Conservation (phyloP, 192 early-diverging fungal genomes). For the Coemansia sp. region DNA sequence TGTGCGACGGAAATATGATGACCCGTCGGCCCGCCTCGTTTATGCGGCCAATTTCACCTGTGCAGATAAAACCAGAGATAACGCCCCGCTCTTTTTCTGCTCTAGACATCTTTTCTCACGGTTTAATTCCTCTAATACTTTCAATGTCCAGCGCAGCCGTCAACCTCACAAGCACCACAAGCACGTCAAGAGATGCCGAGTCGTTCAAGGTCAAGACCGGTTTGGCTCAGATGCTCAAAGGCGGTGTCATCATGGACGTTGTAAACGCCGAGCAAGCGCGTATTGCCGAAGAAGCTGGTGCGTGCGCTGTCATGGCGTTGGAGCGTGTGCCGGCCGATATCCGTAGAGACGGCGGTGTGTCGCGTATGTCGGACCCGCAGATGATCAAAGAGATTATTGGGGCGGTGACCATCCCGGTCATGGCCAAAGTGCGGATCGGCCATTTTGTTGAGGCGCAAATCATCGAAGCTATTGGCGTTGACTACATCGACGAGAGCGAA, state of each 20-base stretch:
- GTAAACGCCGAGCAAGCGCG: constrained; percentile 95
- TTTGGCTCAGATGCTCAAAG: constrained; percentile 98
- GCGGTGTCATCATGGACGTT: constrained; percentile 99
- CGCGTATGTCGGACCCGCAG: constrained; percentile 97
- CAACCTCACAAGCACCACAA: neutral
- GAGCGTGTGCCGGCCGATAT: constrained; percentile 98
- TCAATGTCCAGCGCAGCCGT: neutral
- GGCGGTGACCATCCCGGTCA: constrained; percentile 96
- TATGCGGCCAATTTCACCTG: neutral
- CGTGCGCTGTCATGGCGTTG: constrained; percentile 95
- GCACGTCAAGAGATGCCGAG: constrained; percentile 8
- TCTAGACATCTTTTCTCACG: neutral
- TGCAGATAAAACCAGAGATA: neutral
- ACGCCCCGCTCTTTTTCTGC: neutral
- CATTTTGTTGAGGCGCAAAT: constrained; percentile 99
- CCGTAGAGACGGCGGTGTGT: constrained; percentile 91
- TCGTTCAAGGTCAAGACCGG: constrained; percentile 90
- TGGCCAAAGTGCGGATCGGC: constrained; percentile 98
- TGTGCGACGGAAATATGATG: neutral
- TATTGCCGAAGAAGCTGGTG: constrained; percentile 97
- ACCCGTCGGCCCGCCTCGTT: neutral
- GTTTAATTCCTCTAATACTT: neutral
- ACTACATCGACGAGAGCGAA: constrained; percentile 98
- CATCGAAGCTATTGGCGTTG: constrained; percentile 84
- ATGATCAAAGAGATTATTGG: constrained; percentile 96